phyloP scores from a whole-genome alignment of 495 filamentous ascomycete species.

The Aspergillus panamensis region DNA sequence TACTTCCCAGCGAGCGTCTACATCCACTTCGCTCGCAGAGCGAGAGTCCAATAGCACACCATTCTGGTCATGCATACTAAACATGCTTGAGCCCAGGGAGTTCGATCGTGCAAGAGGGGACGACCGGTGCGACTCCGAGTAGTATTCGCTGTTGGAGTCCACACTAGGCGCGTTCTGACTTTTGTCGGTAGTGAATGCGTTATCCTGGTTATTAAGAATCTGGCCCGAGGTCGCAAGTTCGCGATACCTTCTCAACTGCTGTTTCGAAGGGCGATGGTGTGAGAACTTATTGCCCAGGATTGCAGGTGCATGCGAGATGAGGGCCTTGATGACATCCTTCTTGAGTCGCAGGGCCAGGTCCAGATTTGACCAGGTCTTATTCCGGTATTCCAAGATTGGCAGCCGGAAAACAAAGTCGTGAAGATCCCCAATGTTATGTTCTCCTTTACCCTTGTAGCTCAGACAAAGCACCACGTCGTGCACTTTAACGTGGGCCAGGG shows the following conservation, averaged over 20 bases:
- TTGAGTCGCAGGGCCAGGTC: conserved; percentile 90
- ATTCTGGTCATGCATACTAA: conserved; percentile 25
- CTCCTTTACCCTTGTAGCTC: conserved; percentile 93
- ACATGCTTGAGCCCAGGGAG: conserved; percentile 38
- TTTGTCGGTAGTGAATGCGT: conserved; percentile 30
- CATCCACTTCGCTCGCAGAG: conserved; percentile 40
- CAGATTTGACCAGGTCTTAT: conserved; percentile 98
- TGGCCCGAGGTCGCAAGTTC: conserved; percentile 63
- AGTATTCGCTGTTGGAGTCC: conserved; percentile 43
- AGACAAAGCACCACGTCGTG: conserved; percentile 92
- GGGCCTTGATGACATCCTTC: conserved; percentile 86
- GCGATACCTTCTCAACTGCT: conserved; percentile 72
- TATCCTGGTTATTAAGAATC: conserved; percentile 48
- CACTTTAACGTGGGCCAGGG: conserved; percentile 89
- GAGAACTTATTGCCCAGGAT: conserved; percentile 97
- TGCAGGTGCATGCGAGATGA: conserved; percentile 92
- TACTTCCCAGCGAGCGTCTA: conserved; percentile 41
- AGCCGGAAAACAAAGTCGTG: conserved; percentile 97
- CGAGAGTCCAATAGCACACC: conserved; percentile 30
- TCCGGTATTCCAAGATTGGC: conserved; percentile 89
- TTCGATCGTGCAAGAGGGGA: conserved; percentile 40
- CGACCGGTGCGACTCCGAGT: conserved; percentile 37
- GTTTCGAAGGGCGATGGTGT: conserved; percentile 74
- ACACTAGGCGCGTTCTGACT: conserved; percentile 30
- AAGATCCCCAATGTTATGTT: conserved; percentile 92